phyloP scores from a whole-genome alignment of 352 stramenopile species.

The Phytophthora niederhauseri region DNA sequence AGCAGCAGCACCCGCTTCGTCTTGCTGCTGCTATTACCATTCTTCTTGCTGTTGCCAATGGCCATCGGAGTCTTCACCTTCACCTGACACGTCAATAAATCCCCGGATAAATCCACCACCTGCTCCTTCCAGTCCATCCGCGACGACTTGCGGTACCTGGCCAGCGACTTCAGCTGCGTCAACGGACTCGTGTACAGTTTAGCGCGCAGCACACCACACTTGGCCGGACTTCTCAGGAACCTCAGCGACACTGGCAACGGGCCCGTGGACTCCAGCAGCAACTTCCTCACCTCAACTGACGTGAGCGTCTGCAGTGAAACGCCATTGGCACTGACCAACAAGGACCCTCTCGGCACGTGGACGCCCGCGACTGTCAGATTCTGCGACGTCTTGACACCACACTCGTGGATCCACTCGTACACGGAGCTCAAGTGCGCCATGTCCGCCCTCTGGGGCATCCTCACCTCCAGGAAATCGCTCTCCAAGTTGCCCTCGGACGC shows the following conservation, averaged over 20 bases:
- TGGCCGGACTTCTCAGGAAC: constrained; percentile 55
- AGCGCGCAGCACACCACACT: constrained; percentile 53
- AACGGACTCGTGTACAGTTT: constrained; percentile 60
- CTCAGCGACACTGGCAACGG: constrained; percentile 48
- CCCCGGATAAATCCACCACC: constrained; percentile 66
- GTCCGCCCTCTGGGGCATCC: constrained; percentile 36
- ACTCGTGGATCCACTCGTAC: constrained; percentile 63
- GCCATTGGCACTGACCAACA: constrained; percentile 67
- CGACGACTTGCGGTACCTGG: constrained; percentile 44
- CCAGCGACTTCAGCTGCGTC: constrained; percentile 66
- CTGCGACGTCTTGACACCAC: constrained; percentile 52
- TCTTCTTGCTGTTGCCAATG: constrained; percentile 20
- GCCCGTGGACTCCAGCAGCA: constrained; percentile 46
- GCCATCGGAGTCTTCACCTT: constrained; percentile 30
- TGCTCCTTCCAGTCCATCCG: constrained; percentile 61
- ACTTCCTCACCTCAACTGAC: constrained; percentile 42
- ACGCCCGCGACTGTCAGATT: constrained; percentile 41
- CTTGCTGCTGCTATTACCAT: constrained; percentile 23
- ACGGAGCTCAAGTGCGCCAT: constrained; percentile 49
- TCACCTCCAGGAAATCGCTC: constrained; percentile 44
- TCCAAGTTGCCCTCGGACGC: constrained; percentile 9
- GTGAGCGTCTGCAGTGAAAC: constrained; percentile 66
- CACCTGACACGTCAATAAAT: constrained; percentile 58
- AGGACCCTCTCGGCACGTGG: constrained; percentile 50
- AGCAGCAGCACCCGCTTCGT: constrained; percentile 52